Percentiles rank a stretch among this genome's conserved stretches.
These are phyloP conservation scores for Paramecium primaurelia DNA, from an alignment of 73 alveolate genomes.

Conservation along the genomic window DNA sequence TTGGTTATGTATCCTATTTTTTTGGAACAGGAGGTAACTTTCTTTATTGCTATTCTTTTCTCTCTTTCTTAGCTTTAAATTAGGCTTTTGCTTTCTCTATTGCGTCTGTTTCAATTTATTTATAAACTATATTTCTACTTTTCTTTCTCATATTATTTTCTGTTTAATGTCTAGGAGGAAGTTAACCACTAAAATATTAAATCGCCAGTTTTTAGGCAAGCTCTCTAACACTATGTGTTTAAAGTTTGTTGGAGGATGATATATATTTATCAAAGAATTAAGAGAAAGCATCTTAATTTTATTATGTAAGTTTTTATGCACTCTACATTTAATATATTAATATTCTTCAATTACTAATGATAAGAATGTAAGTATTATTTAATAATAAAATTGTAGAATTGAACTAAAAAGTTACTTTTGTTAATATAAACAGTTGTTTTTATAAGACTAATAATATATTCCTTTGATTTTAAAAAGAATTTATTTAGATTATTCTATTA, in stretches of 20 bases:
- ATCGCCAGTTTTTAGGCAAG: neutral
- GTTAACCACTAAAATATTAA: neutral
- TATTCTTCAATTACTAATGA: neutral
- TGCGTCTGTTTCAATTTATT: neutral
- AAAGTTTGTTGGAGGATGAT: neutral
- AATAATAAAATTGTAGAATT: neutral
- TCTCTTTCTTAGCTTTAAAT: neutral
- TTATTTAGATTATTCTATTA: no score
- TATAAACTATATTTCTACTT: neutral
- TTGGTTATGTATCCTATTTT: neutral
- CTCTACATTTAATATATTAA: neutral
- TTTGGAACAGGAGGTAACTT: neutral
- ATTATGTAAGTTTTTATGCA: conserved; percentile 25
- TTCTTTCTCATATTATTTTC: neutral
- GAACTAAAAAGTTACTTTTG: no score
- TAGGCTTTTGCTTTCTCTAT: neutral
- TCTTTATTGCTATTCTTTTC: neutral
- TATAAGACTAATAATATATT: no score
- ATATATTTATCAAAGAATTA: conserved; percentile 16
- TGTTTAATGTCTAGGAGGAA: neutral
- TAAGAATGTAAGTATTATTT: neutral
- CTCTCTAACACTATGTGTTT: conserved; percentile 1
- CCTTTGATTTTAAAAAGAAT: no score
- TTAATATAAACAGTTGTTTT: no score
- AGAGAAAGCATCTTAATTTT: conserved; percentile 24